These are phyloP conservation scores for Teratosphaeria epicoccoides DNA, from an alignment of 2,329 filamentous ascomycete genomes.

Conservation along the genomic window DNA sequence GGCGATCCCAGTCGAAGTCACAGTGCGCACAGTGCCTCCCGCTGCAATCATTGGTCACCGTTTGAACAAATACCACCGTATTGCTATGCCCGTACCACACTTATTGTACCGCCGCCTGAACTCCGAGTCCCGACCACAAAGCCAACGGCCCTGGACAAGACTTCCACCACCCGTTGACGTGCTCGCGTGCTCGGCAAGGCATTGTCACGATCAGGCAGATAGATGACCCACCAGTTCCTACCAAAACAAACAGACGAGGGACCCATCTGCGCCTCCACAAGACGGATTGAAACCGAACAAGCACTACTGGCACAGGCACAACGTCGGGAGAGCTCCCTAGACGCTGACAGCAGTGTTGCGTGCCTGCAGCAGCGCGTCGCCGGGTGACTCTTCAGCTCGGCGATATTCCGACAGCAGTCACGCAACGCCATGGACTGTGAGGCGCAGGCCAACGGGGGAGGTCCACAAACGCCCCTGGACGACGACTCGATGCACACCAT, in stretches of 20 bases:
- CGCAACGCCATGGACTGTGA: slow-evolving; percentile 12
- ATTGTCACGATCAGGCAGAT: background rate
- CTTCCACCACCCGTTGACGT: background rate
- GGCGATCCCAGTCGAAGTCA: background rate
- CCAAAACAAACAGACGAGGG: background rate
- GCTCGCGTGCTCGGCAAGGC: background rate
- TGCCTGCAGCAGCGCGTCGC: background rate
- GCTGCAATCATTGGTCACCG: background rate
- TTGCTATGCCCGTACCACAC: background rate
- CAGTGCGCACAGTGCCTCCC: background rate
- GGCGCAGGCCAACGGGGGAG: slow-evolving; percentile 5
- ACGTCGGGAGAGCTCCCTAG: background rate
- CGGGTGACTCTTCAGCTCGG: background rate
- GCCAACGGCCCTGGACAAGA: background rate
- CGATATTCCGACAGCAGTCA: background rate
- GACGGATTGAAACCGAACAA: background rate
- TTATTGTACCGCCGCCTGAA: background rate
- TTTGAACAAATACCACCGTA: background rate
- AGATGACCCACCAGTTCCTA: background rate
- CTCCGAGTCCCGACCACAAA: background rate
- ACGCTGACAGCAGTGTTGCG: background rate
- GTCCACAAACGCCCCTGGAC: slow-evolving; percentile 27
- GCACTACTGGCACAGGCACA: background rate
- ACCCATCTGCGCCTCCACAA: background rate
- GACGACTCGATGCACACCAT: slow-evolving; percentile 40